Evolutionary conservation across 2,329 filamentous ascomycete genomes (phyloP).

Genomic region (Capronia coronata): DNA sequence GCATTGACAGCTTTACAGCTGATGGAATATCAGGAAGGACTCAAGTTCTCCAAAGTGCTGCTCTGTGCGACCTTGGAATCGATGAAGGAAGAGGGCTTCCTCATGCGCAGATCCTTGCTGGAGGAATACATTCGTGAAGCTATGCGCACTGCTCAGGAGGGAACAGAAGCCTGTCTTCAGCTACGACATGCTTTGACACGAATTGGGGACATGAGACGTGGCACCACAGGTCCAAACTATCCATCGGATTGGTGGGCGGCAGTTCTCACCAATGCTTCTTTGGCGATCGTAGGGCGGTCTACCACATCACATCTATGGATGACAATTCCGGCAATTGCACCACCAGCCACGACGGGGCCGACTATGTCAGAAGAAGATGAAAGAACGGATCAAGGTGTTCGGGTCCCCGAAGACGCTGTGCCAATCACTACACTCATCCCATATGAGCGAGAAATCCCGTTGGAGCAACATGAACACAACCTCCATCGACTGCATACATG

Average conservation of each 20-base stretch:
- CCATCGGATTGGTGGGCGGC: background rate
- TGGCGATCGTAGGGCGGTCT: background rate
- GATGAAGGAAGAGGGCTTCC: background rate
- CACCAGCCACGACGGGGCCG: too few species aligned
- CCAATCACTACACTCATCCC: too few species aligned
- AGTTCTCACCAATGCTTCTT: background rate
- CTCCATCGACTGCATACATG: too few species aligned
- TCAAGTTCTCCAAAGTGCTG: background rate
- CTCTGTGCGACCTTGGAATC: background rate
- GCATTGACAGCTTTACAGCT: background rate
- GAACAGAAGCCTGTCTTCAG: background rate
- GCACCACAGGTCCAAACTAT: background rate
- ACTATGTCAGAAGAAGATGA: too few species aligned
- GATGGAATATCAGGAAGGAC: background rate
- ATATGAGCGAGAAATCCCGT: too few species aligned
- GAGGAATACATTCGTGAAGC: background rate
- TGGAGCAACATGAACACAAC: too few species aligned
- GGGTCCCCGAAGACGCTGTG: too few species aligned
- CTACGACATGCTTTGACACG: background rate
- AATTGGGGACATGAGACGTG: background rate
- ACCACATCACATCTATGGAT: background rate
- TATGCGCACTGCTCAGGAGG: background rate
- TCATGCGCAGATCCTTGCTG: background rate
- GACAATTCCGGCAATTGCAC: background rate
- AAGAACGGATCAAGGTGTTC: too few species aligned